Base-by-base conservation (phyloP, 169 alveolate species). In the Cryptosporidium muris region DNA sequence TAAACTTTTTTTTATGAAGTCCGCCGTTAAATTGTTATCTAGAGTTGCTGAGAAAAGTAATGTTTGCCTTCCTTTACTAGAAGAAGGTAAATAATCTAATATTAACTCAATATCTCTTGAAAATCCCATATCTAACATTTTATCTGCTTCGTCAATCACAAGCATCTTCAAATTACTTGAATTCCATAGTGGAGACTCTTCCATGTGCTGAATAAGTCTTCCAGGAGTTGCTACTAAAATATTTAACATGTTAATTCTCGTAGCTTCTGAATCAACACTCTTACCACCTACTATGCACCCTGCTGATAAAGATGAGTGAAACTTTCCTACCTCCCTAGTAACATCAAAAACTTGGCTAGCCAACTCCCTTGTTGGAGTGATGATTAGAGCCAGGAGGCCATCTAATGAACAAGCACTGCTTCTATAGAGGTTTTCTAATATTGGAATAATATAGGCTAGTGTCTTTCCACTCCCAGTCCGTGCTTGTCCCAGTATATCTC, bases 391-490 rank as follows among this genome's bases (percentile, higher is more conserved):
- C 7, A 96, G 97, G 25, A 95, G 89, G 7, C 98, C 93, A 66
- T 88, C 92, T 6, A 49, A 47, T 1, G 82, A 49, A 49, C 68
- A 63, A 51, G 16, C 37, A 14, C 45, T 11, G 11, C 92, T 89
- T 42, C 95, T 67, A 88, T 92, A 95, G 51, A 96, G 90, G 62
- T 92, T 91, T 90, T 96, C 99, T 48, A 96, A 66, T 12, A 95
- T 67, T 54, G 99, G 98, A 9, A 96, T 63, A 16, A 96, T 88
- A 67, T 92, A 96, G n/a, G 96, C 89, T 38, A 96, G 90, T 0
- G 98, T 95, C 88, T 96, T 96, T 9, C 99, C 99, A 89, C 97
- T 92, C 14, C 99, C 99, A 3, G 99, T 96, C 66, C 94, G 90
- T 1, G 97, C 93, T 65, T 96, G 92, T 4, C 94, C 95, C 3